A percentile compares a stretch with the other conserved stretches of the same genome.
These are phyloP conservation scores for Avena atlantica DNA, from an alignment of 176 grass and related monocot species.

Conservation along the genomic window DNA sequence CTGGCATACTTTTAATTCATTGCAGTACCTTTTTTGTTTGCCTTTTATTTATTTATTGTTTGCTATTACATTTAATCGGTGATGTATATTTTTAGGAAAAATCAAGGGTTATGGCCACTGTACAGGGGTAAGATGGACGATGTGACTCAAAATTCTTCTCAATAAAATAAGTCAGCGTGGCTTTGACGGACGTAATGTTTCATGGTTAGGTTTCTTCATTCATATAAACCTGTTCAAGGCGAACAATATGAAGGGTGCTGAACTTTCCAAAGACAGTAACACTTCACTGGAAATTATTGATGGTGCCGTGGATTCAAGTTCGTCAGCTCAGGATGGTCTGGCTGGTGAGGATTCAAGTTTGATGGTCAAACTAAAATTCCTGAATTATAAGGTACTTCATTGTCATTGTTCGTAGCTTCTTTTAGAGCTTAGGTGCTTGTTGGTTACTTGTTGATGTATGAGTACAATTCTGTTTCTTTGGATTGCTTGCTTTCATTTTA, in stretches of 20 bases:
- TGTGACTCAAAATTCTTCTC: not conserved
- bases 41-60: conserved; percentile 13
- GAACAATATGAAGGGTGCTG: conserved; percentile 70
- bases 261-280: conserved; percentile 69
- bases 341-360: conserved; percentile 92
- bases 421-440: not conserved
- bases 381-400: conserved; percentile 85
- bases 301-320: conserved; percentile 59
- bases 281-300: conserved; percentile 71
- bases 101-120: conserved; percentile 91
- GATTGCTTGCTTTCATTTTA: conserved; percentile 16
- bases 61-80: conserved; percentile 11
- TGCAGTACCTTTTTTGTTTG: conserved; percentile 31
- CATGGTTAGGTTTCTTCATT: conserved; percentile 86
- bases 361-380: conserved; percentile 98
- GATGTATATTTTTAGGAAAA: conserved; percentile 63
- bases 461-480: conserved; percentile 1
- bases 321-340: conserved; percentile 56
- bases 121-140: conserved; percentile 76
- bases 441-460: conserved; percentile 17
- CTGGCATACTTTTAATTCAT: conserved; percentile 10
- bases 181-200: conserved; percentile 38
- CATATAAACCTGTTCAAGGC: conserved; percentile 93
- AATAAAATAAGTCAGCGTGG: conserved; percentile 5
- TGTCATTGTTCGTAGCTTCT: conserved; percentile 28